These are phyloP conservation scores for Pelargonium myrrhifolium DNA, from an alignment of 441 rosid genomes.

Conservation along the genomic window DNA sequence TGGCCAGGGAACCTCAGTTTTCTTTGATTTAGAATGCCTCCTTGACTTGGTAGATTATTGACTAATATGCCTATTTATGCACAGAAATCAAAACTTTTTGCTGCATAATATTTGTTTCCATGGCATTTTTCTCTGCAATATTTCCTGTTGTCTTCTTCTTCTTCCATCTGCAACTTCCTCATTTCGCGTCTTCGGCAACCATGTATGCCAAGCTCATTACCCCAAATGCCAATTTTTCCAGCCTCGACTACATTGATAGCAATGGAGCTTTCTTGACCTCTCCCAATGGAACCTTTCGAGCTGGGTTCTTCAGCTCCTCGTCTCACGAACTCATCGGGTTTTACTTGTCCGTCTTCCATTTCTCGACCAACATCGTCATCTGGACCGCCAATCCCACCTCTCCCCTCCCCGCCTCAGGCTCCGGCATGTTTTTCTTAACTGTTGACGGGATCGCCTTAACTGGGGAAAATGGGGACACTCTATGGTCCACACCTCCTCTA, in stretches of 20 bases:
- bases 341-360: conserved; percentile 9
- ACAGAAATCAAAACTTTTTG: too few relatives aligned
- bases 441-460: neutral
- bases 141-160: neutral
- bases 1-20: too few relatives aligned
- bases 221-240: neutral
- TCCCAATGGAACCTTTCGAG: neutral
- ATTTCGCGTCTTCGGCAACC: neutral
- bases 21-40: too few relatives aligned
- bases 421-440: neutral
- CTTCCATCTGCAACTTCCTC: neutral
- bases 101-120: too few relatives aligned
- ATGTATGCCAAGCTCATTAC: neutral
- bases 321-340: neutral
- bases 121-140: neutral
- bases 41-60: too few relatives aligned
- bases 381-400: conserved; percentile 11
- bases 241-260: neutral
- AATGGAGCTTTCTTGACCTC: conserved; percentile 2
- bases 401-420: neutral
- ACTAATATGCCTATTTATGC: too few relatives aligned
- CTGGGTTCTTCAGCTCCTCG: neutral
- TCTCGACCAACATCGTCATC: conserved; percentile 4
- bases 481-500: conserved; percentile 9
- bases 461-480: neutral